Evolutionary conservation across 108 stramenopile genomes (phyloP), one percentile per base, ranked within the genome.

Genomic region (Licmophora abbreviata): DNA sequence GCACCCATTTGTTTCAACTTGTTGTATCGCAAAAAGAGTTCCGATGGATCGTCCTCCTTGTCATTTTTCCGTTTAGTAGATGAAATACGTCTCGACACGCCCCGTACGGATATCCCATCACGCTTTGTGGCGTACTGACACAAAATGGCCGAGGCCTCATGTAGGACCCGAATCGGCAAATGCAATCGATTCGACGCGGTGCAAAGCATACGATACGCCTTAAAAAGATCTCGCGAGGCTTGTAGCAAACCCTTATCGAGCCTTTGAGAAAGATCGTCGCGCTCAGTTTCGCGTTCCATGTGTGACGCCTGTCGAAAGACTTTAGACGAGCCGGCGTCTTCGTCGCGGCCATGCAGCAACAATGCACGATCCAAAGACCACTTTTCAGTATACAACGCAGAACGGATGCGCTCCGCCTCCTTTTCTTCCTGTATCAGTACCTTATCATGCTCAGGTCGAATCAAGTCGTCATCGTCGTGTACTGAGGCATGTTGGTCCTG

Each of bases 341-440:
- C 44, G 11, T 37, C 36, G 25, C 22, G 29, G 9, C 71, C 74
- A 44, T 73, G 48, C 44, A 76, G 23, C 20, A 61, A 49, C 24
- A 81, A 47, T n/a, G 79, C 79, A 32, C 79, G 42, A 23, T 69
- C 60, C 57, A 81, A 44, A 0, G 71, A 70, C 79, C 79, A 81
- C 42, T 73, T 81, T 32, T 81, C 71, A 0, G 59, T 54, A 42
- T 69, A 49, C 32, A 75, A 36, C 29, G 60, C 63, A 20, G 56
- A 40, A 5, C 63, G 61, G 15, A 51, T 22, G 26, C 61, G 46
- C 34, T 58, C 48, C 11, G 55, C 17, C 9, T 51, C 73, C 15
- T 71, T 59, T 22, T 71, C 49, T 64, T 75, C 67, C 29, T 72
- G 70, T 10, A 69, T 18, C 1, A 73, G 20, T 7, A 78, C 10